A percentile compares a stretch with the other conserved stretches of the same genome.
phyloP scores from a whole-genome alignment of 1,139 yeast genomes.

The Saccharomyces pastorianus region DNA sequence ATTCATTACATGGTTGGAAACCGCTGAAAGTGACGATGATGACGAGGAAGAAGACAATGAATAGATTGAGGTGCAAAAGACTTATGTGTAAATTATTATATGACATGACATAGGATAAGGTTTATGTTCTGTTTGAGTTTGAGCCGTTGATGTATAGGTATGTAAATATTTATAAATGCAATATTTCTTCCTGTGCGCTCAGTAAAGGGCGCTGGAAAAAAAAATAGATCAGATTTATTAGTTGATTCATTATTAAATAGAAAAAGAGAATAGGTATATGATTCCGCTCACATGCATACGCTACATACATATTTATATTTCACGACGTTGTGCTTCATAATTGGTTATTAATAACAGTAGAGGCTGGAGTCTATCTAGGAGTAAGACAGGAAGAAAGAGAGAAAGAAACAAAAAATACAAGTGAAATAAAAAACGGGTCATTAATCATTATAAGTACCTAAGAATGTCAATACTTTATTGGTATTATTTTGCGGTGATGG shows the following conservation, averaged over 20 bases:
- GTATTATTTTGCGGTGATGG: neutral
- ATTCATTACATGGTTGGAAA: slow-evolving; percentile 86
- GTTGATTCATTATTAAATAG: neutral
- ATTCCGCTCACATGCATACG: too few species aligned
- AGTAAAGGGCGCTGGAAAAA: neutral
- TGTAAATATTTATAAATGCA: neutral
- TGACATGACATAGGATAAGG: neutral
- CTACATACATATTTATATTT: too few species aligned
- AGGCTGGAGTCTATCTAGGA: neutral
- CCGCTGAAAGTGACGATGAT: slow-evolving; percentile 68
- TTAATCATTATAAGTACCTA: neutral
- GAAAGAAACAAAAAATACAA: neutral
- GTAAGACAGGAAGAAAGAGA: too few species aligned
- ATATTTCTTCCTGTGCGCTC: neutral
- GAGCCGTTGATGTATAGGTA: neutral
- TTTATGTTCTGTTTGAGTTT: neutral
- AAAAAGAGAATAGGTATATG: neutral
- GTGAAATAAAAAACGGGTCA: neutral
- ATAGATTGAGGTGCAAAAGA: slow-evolving; percentile 5
- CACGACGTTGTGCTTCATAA: too few species aligned
- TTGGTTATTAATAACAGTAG: neutral
- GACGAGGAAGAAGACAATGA: neutral
- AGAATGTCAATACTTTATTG: neutral
- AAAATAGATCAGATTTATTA: neutral
- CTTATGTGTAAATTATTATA: slow-evolving; percentile 4